Base-by-base conservation (phyloP, 1,284 basidiomycete species). In the Sporisorium scitamineum region DNA sequence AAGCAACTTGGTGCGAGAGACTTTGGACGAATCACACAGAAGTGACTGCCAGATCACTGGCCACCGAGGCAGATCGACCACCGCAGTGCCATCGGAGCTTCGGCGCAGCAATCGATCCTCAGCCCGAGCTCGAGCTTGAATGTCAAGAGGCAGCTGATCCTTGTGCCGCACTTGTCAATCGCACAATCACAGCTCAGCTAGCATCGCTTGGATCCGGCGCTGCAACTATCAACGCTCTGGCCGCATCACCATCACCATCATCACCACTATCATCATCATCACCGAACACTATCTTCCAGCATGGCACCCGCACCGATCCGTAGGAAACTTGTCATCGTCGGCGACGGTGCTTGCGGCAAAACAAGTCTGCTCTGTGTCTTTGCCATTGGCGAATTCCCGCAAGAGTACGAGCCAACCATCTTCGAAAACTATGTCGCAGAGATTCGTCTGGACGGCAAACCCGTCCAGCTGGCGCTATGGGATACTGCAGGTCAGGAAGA, bases 341-440 rank as follows among this genome's bases (percentile, higher is more conserved):
- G 95, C 22, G 80, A 82, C 58, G 81, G 81, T 31, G 79, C 76
- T 5, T 79, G 80, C 57, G 80, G 80, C 16, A 82, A 82, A 54
- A 82, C 80, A 7, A 74, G 69, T 37, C 72, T 82, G 5, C 70
- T 82, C 26, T 79, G 79, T 52, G 80, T 94, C 24, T 97, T 97
- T 86, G 94, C 94, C 6, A 90, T 97, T 42, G 96, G 96, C 70
- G 93, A 97, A 87, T 98, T 99, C 83, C 96, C 95, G 48, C 94
- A 94, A 87, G 93, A 94, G 91, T 97, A 97, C 85, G 95, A 75
- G 18, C 72, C 72, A 16, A 75, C 82, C 69, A 94, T 97, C 61
- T 97, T 97, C 83, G 95, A 97, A 87, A 99, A 98, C 86, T 99
- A 97, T 86, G 95, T 98, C 69, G 95, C 96, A 51, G 96, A 98